phyloP scores from a whole-genome alignment of 2,329 filamentous ascomycete genomes.

The Ascochyta koolunga region DNA sequence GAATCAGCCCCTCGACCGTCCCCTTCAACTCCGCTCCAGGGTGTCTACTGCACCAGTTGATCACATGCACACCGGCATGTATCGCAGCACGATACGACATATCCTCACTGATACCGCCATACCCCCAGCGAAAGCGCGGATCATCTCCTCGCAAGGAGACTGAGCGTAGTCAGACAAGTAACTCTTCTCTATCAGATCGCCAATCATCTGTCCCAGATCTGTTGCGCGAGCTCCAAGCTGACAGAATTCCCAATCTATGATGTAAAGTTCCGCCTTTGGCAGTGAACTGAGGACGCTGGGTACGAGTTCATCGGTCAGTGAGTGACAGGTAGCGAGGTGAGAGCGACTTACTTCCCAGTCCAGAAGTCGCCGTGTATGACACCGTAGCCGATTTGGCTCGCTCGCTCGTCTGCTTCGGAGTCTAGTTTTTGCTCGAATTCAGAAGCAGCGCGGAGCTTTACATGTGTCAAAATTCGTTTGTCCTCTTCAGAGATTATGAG shows the following conservation, averaged over 20 bases:
- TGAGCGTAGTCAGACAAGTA: not conserved
- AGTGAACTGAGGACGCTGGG: not conserved
- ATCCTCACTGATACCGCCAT: not conserved
- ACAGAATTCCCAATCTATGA: slow-evolving; percentile 7
- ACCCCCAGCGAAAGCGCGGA: not conserved
- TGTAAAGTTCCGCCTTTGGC: not conserved
- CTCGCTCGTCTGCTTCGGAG: no score
- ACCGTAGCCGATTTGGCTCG: not conserved
- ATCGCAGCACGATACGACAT: not conserved
- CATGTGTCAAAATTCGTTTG: not conserved
- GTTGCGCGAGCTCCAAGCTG: not conserved
- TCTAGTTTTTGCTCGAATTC: not conserved
- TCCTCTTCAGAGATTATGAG: not conserved
- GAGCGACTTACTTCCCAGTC: not conserved
- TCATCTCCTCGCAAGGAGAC: not conserved
- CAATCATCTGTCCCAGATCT: slow-evolving; percentile 2
- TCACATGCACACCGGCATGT: not conserved
- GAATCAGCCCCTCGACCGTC: not conserved
- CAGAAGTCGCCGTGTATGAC: slow-evolving; percentile 3
- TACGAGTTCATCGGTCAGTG: no score
- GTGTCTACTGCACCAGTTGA: slow-evolving; percentile 1
- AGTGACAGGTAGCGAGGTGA: no score
- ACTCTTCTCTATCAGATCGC: slow-evolving; percentile 1
- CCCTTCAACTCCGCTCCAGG: not conserved
- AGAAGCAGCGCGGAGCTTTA: not conserved